Evolutionary conservation across 2,329 filamentous ascomycete species (phyloP), one percentile per base, ranked within the genome.

Genomic region (Metarhizium anisopliae): DNA sequence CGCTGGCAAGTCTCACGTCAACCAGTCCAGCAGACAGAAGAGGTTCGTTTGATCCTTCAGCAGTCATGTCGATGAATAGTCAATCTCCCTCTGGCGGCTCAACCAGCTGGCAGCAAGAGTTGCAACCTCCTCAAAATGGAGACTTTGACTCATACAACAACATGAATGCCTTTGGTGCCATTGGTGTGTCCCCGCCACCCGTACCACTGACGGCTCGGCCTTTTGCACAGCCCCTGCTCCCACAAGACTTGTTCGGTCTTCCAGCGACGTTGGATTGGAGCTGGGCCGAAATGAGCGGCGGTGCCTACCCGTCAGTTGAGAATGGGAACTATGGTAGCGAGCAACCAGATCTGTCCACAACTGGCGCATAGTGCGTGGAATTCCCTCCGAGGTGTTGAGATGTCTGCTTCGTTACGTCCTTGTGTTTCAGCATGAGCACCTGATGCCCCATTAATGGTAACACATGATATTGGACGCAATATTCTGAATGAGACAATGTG

Each of bases 201-300:
- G 16, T 59, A 10, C 29, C 58, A 4, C 38, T 57, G 51, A 53
- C 54, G 6, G 66, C 67, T n/a, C 66, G 66, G 7, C 60, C 60
- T 45, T 91, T 92, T 66, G 87, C 92, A 64, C 89, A 95, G 62
- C 92, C 92, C 0, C 87, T 96, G 64, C 83, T 97, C 25, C 93
- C 94, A 4, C 90, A 93, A 64, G 94, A 97, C 71, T 72, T 97
- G 30, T 99, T 94, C 84, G 88, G 93, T 69, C 86, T 97, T 82
- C 92, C 93, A 1, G 95, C 96, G 86, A 95, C 90, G 2, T 79
- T 97, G 25, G 93, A 97, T 67, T 96, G 92, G 91, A 90, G 82
- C 65, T 86, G 82, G 81, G 82, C 82, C 1, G 83, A 85, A 68
- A 84, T 86, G 77, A 84, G 80, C 36, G 82, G 82, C n/a, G 83